Evolutionary conservation across 2,329 filamentous ascomycete genomes (phyloP).

Genomic region (Aspergillus sp.): DNA sequence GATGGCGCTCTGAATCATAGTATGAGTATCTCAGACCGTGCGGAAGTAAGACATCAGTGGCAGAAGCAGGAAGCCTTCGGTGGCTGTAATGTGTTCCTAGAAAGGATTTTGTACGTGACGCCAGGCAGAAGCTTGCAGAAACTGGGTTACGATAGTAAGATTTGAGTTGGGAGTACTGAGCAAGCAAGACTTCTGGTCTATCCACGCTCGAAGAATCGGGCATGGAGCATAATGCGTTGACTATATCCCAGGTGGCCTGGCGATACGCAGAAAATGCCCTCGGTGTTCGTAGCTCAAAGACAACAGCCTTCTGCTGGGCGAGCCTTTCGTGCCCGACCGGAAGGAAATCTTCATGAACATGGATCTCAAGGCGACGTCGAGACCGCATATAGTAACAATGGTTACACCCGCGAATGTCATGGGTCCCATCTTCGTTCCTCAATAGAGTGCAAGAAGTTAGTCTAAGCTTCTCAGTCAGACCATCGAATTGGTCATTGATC

Average conservation of each 20-base stretch:
- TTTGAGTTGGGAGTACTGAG: constrained; percentile 33
- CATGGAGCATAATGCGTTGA: constrained; percentile 38
- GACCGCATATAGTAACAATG: constrained; percentile 44
- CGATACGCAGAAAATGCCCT: constrained; percentile 50
- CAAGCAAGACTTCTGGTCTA: constrained; percentile 29
- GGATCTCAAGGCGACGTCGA: constrained; percentile 45
- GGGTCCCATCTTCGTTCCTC: constrained; percentile 23
- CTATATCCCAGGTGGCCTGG: constrained; percentile 52
- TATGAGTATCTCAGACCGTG: constrained; percentile 51
- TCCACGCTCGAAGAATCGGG: background rate
- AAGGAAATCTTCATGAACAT: constrained; percentile 52
- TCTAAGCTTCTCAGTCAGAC: constrained; percentile 42
- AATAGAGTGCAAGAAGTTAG: constrained; percentile 33
- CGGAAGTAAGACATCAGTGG: constrained; percentile 46
- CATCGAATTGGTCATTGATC: constrained; percentile 28
- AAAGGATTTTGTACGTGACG: constrained; percentile 50
- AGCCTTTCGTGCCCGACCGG: constrained; percentile 28
- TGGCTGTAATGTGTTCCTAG: constrained; percentile 50
- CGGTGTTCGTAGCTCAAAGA: constrained; percentile 56
- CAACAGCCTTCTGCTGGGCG: constrained; percentile 40
- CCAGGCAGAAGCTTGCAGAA: constrained; percentile 36
- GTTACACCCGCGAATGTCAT: constrained; percentile 40
- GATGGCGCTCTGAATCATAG: constrained; percentile 42
- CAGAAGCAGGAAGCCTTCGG: constrained; percentile 41
- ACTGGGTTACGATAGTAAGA: constrained; percentile 19